Percentiles rank a stretch among this genome's conserved stretches.
phyloP scores from a whole-genome alignment of 345 rosid genomes.

The Lagerstroemia speciosa region DNA sequence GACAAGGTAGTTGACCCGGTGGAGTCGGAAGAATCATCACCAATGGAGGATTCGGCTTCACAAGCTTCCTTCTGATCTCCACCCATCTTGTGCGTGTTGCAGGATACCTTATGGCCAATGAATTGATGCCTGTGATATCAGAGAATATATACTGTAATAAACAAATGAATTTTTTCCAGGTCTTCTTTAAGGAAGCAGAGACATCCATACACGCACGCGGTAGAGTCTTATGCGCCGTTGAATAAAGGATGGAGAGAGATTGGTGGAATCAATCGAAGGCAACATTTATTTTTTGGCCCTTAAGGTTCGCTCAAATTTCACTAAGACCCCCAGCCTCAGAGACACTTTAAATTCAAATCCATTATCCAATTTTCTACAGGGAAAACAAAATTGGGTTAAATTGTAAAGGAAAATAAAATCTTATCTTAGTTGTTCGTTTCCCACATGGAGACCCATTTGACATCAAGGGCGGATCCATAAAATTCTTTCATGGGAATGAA shows the following conservation, averaged over 20 bases:
- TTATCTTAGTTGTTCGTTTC: too few species aligned
- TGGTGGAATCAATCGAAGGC: not conserved
- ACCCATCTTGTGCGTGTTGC: not conserved
- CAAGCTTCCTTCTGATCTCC: constrained; percentile 8
- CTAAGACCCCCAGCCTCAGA: not conserved
- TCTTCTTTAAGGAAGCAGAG: not conserved
- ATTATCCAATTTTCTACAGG: too few species aligned
- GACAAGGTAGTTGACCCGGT: constrained; percentile 29
- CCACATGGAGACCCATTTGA: too few species aligned
- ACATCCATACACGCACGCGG: not conserved
- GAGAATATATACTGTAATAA: not conserved
- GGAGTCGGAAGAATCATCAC: constrained; percentile 24
- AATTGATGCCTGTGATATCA: not conserved
- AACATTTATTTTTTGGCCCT: not conserved
- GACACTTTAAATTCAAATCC: not conserved
- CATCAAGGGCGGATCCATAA: too few species aligned
- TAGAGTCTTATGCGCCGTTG: not conserved
- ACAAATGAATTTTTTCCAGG: not conserved
- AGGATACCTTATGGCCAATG: not conserved
- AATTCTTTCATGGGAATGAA: too few species aligned
- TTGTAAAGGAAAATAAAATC: too few species aligned
- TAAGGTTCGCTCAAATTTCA: not conserved
- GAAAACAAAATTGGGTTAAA: too few species aligned
- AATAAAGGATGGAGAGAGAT: not conserved
- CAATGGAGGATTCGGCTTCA: constrained; percentile 27